Evolutionary conservation across 768 basidiomycete species (phyloP), one percentile per base, ranked within the genome.

Genomic region (Calocybe cyanea): DNA sequence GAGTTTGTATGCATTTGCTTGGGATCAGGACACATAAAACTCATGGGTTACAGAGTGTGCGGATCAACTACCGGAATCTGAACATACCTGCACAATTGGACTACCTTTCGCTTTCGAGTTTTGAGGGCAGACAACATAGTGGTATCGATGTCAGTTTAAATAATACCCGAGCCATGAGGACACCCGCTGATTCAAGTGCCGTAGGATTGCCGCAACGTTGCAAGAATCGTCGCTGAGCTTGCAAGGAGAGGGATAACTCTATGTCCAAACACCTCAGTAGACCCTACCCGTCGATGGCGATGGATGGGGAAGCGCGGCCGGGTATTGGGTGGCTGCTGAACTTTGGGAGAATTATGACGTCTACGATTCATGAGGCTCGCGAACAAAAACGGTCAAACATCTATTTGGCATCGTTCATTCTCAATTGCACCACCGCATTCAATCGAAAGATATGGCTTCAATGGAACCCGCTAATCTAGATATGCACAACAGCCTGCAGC

Each of bases 131-230:
- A 55, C 73, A 81, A 45, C 95, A 98, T 65, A 81, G 81, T 58
- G 95, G 95, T 18, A 86, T 95, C 28, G 92, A 93, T 66, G 94
- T 93, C 51, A 71, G 88, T 81, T n/a, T 4, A 43, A 28, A 36
- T 34, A 23, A 11, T 6, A 28, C 6, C 20, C 39, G 45, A 50
- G 40, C 55, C 46, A 21, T 18, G 43, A 44, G 34, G 34, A 35
- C 5, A 18, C n/a, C 5, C 6, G 34, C 13, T 14, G 17, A 18
- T 35, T 35, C 7, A 5, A 35, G 14, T n/a, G 7, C 7, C 44
- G 49, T 52, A 94, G 92, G 93, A 99, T 66, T 78, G 89, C 28
- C 84, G 88, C 23, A 99, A 99, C 63, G 79, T 97, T 46, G 76
- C 88, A 9, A 80, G 88, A 25, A 82, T 99, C 49, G 61, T 95